Percentiles rank a stretch among this genome's conserved stretches.
These are phyloP conservation scores for Exophiala dermatitidis DNA, from an alignment of 2,329 filamentous ascomycete species.

Conservation along the genomic window DNA sequence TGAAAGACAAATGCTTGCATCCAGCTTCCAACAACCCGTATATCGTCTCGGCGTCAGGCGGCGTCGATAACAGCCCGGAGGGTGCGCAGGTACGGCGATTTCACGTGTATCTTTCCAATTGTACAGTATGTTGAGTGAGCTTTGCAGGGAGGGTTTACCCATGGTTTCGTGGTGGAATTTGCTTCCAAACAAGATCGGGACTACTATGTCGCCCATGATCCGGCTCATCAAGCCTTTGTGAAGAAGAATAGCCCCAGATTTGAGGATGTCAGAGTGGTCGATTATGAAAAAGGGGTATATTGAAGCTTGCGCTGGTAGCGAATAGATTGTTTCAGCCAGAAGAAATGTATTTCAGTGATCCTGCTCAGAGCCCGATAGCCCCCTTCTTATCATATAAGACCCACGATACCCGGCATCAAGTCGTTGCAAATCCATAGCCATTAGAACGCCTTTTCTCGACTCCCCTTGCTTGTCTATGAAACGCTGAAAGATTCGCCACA, in stretches of 20 bases:
- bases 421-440: slow-evolving; percentile 1
- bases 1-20: slow-evolving; percentile 54
- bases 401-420: background rate
- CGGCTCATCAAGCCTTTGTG: slow-evolving; percentile 56
- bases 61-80: slow-evolving; percentile 56
- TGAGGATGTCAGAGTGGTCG: slow-evolving; percentile 51
- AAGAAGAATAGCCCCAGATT: slow-evolving; percentile 37
- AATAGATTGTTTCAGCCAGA: background rate
- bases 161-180: slow-evolving; percentile 65
- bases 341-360: background rate
- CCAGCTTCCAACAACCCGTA: slow-evolving; percentile 54
- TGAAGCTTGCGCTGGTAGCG: slow-evolving; percentile 22
- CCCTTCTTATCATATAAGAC: background rate
- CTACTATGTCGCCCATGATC: slow-evolving; percentile 62
- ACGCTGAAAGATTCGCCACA: slow-evolving; percentile 97
- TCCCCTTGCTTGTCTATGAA: slow-evolving; percentile 24
- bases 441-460: background rate
- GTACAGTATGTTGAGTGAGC: background rate
- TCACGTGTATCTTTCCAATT: background rate
- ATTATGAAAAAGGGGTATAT: slow-evolving; percentile 52
- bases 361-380: too few species aligned
- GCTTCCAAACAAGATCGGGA: slow-evolving; percentile 55
- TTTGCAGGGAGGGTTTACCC: slow-evolving; percentile 54
- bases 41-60: slow-evolving; percentile 52
- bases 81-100: slow-evolving; percentile 47